Evolutionary conservation across 352 stramenopile species (phyloP).

Genomic region (Pythium scleroteichum): DNA sequence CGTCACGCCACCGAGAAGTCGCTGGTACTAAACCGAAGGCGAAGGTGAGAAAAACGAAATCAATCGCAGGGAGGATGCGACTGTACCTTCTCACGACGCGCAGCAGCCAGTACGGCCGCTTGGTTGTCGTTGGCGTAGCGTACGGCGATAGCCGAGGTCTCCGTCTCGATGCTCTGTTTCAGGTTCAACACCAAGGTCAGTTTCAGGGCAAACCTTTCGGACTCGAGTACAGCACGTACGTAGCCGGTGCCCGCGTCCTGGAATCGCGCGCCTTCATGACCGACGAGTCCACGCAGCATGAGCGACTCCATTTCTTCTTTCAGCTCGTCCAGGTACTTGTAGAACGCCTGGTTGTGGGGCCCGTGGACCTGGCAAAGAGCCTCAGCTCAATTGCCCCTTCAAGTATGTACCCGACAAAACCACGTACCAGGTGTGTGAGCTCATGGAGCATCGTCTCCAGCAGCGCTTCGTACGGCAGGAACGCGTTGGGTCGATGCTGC

Average conservation of each 20-base stretch:
- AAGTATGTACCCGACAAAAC: no score
- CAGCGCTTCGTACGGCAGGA: constrained; percentile 57
- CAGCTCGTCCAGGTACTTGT: constrained; percentile 64
- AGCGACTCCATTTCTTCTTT: constrained; percentile 63
- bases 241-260: constrained; percentile 42
- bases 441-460: constrained; percentile 77
- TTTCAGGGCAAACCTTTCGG: no score
- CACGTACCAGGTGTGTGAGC: constrained; percentile 63
- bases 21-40: constrained; percentile 32
- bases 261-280: constrained; percentile 48
- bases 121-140: constrained; percentile 31
- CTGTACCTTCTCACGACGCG: constrained; percentile 40
- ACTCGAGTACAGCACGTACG: constrained; percentile 18
- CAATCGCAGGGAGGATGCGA: no score
- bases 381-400: not conserved
- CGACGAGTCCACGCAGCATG: constrained; percentile 49
- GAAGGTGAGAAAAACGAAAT: not conserved
- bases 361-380: constrained; percentile 35
- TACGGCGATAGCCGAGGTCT: constrained; percentile 25
- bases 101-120: constrained; percentile 41
- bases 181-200: not conserved
- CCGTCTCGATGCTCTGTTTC: constrained; percentile 22
- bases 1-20: constrained; percentile 36
- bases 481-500: constrained; percentile 26
- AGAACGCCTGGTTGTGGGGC: constrained; percentile 68